phyloP scores from a whole-genome alignment of 192 early-diverging fungal species.

The Coemansia sp. region DNA sequence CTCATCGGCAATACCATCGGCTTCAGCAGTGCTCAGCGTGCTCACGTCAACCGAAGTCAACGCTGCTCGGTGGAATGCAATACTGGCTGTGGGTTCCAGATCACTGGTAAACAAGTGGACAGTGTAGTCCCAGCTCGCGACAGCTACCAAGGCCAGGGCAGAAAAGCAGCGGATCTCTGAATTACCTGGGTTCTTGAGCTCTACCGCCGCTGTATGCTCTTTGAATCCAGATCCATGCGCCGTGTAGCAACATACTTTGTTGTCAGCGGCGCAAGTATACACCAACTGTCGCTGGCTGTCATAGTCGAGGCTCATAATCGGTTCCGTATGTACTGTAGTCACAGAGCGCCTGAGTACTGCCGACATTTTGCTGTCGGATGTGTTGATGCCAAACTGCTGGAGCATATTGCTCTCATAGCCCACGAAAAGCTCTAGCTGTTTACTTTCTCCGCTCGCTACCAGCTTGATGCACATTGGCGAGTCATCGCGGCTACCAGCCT shows the following conservation, averaged over 20 bases:
- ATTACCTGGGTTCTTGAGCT: slow-evolving; percentile 25
- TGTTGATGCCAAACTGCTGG: slow-evolving; percentile 21
- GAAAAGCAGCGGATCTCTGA: slow-evolving; percentile 38
- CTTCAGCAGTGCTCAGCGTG: slow-evolving; percentile 16
- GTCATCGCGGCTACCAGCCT: slow-evolving; percentile 31
- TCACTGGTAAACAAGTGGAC: slow-evolving; percentile 22
- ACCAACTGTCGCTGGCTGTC: slow-evolving; percentile 11
- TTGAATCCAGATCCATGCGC: neutral
- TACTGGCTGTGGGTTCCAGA: slow-evolving; percentile 6
- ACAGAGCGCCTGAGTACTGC: neutral
- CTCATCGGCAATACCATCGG: slow-evolving; percentile 17
- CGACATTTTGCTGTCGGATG: neutral
- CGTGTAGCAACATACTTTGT: slow-evolving; percentile 31
- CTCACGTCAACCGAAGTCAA: slow-evolving; percentile 44
- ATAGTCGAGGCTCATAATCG: slow-evolving; percentile 42
- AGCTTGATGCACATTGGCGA: slow-evolving; percentile 45
- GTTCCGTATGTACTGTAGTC: slow-evolving; percentile 36
- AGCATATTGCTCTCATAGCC: slow-evolving; percentile 50
- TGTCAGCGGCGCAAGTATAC: slow-evolving; percentile 51
- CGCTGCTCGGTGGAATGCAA: slow-evolving; percentile 42
- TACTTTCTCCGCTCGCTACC: neutral
- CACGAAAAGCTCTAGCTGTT: slow-evolving; percentile 21
- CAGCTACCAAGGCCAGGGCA: slow-evolving; percentile 18
- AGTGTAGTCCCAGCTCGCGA: slow-evolving; percentile 51
- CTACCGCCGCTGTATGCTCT: neutral